Evolutionary conservation across 2,329 filamentous ascomycete species (phyloP).

Genomic region (Ophiocordyceps camponoti-saundersi): DNA sequence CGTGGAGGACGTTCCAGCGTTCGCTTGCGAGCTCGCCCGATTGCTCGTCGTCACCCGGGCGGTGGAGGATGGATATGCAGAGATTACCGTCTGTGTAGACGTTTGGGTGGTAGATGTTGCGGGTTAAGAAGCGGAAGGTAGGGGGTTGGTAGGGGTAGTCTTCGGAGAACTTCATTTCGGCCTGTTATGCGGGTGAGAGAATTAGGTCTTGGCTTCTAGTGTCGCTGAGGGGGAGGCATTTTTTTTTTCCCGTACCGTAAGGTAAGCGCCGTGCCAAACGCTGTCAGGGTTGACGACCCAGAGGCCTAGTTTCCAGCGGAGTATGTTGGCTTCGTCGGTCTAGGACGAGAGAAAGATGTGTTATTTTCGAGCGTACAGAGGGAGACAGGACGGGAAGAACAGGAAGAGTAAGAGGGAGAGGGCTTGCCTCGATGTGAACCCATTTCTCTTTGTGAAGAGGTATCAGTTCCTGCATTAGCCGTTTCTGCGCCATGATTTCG

Average conservation of each 20-base stretch:
- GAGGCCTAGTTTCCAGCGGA: conserved; percentile 74
- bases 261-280: conserved; percentile 82
- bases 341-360: conserved; percentile 17
- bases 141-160: conserved; percentile 87
- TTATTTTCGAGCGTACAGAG: neutral
- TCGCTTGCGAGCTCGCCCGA: conserved; percentile 82
- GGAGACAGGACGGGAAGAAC: neutral
- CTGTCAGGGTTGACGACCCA: conserved; percentile 90
- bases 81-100: conserved; percentile 80
- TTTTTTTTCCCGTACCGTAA: too few species aligned
- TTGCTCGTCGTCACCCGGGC: conserved; percentile 79
- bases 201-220: neutral
- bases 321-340: conserved; percentile 67
- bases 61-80: conserved; percentile 93
- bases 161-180: conserved; percentile 69
- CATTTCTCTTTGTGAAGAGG: conserved; percentile 76
- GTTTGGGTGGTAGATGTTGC: conserved; percentile 78
- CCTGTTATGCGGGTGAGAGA: conserved; percentile 22
- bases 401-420: neutral
- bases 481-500: conserved; percentile 40
- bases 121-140: conserved; percentile 64
- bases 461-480: conserved; percentile 80
- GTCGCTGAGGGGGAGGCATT: too few species aligned
- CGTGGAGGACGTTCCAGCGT: conserved; percentile 86
- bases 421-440: conserved; percentile 69